Evolutionary conservation across 129 eudicot species (phyloP).

Genomic region (Tagetes patula): DNA sequence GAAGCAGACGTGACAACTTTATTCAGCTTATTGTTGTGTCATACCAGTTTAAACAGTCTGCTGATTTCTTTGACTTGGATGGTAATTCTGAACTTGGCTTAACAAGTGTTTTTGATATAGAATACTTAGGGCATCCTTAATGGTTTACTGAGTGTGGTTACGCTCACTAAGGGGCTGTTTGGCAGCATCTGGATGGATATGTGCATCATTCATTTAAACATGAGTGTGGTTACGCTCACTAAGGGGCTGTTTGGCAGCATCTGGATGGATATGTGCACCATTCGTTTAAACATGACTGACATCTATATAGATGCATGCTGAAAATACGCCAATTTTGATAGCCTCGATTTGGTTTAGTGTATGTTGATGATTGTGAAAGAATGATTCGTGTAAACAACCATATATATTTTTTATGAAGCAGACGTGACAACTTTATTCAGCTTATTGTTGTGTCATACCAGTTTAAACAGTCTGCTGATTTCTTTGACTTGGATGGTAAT

Average conservation of each 20-base stretch:
- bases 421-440: background rate
- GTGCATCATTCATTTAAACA: too few relatives aligned
- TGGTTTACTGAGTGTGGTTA: too few relatives aligned
- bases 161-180: too few relatives aligned
- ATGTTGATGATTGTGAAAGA: background rate
- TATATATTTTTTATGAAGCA: background rate
- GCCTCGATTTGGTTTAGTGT: background rate
- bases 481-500: background rate
- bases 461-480: background rate
- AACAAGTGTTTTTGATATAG: too few relatives aligned
- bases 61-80: too few relatives aligned
- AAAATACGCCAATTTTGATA: conserved; percentile 31
- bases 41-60: background rate
- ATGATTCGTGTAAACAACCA: background rate
- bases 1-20: background rate
- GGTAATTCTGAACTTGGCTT: too few relatives aligned
- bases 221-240: too few relatives aligned
- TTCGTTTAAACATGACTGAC: background rate
- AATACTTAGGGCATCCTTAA: too few relatives aligned
- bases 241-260: too few relatives aligned
- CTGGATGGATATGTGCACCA: conserved; percentile 24
- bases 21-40: background rate
- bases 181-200: too few relatives aligned
- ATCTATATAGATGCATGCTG: conserved; percentile 1
- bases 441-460: background rate